Conservation (phyloP, 208 protist genomes). For the Crithidia bombi region DNA sequence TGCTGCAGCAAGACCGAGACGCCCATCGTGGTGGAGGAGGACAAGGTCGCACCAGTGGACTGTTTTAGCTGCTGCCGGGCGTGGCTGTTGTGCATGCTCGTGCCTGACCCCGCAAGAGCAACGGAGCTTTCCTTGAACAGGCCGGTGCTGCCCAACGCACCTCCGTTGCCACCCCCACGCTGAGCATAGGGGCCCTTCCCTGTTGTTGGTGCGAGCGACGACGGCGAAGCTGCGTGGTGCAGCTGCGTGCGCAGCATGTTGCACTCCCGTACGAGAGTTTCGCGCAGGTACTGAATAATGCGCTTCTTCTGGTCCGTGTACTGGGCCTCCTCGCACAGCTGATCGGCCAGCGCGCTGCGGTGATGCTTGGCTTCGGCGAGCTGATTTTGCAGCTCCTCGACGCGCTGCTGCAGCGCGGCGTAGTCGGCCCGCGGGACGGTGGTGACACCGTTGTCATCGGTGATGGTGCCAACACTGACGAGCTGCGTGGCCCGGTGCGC, state of each 20-base stretch:
- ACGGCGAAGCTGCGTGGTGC: slow-evolving; percentile 36
- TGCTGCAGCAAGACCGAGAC: slow-evolving; percentile 1
- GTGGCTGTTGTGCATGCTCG: slow-evolving; percentile 10
- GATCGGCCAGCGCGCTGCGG: slow-evolving; percentile 33
- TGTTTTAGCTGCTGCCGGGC: slow-evolving; percentile 28
- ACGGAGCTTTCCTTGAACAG: background rate
- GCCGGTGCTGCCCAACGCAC: background rate
- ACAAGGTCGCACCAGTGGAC: slow-evolving; percentile 4
- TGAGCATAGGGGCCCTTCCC: background rate
- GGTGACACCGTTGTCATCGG: slow-evolving; percentile 69
- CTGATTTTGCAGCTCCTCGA: slow-evolving; percentile 52
- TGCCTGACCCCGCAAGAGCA: background rate
- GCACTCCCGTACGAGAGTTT: slow-evolving; percentile 84
- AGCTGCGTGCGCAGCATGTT: slow-evolving; percentile 82
- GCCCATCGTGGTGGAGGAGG: background rate
- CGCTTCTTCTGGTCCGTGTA: slow-evolving; percentile 60
- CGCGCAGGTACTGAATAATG: slow-evolving; percentile 83
- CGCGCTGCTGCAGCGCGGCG: slow-evolving; percentile 38
- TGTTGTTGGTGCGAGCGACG: slow-evolving; percentile 30
- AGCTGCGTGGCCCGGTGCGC: slow-evolving; percentile 44
- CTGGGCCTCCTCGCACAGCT: slow-evolving; percentile 62
- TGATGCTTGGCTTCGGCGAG: slow-evolving; percentile 55
- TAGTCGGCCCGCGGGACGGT: slow-evolving; percentile 60
- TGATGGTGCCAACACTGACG: slow-evolving; percentile 67
- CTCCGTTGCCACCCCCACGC: background rate